phyloP scores from a whole-genome alignment of 23 red algal genomes.

The Agarophyton chilense region DNA sequence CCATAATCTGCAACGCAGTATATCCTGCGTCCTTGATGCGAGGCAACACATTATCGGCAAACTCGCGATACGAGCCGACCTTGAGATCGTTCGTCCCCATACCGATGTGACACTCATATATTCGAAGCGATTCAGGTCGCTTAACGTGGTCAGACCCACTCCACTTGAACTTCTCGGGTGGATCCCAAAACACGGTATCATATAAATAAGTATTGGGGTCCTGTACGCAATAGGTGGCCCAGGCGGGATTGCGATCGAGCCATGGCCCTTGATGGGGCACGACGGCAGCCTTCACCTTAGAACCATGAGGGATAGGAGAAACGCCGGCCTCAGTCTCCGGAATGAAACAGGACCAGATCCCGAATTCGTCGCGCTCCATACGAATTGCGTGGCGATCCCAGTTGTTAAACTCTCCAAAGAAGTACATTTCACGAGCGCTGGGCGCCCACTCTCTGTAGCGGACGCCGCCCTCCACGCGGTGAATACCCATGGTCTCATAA shows the following conservation, averaged over 20 bases:
- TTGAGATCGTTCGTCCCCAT: constrained; percentile 89
- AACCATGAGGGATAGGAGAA: constrained; percentile 73
- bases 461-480: constrained; percentile 69
- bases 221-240: constrained; percentile 89
- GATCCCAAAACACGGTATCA: constrained; percentile 97
- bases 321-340: constrained; percentile 85
- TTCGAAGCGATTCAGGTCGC: constrained; percentile 69
- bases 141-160: constrained; percentile 58
- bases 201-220: constrained; percentile 87
- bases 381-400: constrained; percentile 80
- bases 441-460: constrained; percentile 94
- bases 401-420: constrained; percentile 98
- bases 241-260: constrained; percentile 94
- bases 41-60: constrained; percentile 90
- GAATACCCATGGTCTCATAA: constrained; percentile 81
- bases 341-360: constrained; percentile 82
- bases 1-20: constrained; percentile 98
- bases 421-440: constrained; percentile 79
- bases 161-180: constrained; percentile 89
- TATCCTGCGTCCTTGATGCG: constrained; percentile 90
- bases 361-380: constrained; percentile 82
- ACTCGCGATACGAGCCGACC: constrained; percentile 91
- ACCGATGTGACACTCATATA: constrained; percentile 99
- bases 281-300: constrained; percentile 90
- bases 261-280: constrained; percentile 80